These are phyloP conservation scores for Sugiyamaella sp. DNA, from an alignment of 1,139 yeast species.

Conservation along the genomic window DNA sequence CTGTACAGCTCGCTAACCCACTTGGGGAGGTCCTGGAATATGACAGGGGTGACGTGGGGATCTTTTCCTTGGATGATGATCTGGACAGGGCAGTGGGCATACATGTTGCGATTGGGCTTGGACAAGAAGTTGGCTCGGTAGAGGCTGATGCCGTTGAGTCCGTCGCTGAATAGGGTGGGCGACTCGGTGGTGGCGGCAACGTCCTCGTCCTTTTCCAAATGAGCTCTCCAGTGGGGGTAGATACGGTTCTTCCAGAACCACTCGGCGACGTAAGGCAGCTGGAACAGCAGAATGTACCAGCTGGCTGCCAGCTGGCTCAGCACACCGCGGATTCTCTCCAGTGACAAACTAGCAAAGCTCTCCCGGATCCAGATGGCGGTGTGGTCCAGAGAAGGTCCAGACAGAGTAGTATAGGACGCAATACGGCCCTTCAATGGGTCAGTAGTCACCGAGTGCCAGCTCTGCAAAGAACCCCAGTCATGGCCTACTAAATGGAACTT, in stretches of 20 bases:
- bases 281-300: slow-evolving; percentile 15
- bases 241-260: slow-evolving; percentile 9
- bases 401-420: slow-evolving; percentile 9
- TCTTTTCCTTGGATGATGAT: slow-evolving; percentile 8
- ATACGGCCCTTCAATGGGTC: slow-evolving; percentile 11
- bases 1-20: slow-evolving; percentile 14
- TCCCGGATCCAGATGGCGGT: slow-evolving; percentile 5
- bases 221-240: background rate
- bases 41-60: background rate
- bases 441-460: slow-evolving; percentile 16
- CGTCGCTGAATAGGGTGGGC: slow-evolving; percentile 12
- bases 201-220: slow-evolving; percentile 11
- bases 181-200: slow-evolving; percentile 5
- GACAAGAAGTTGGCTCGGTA: slow-evolving; percentile 11
- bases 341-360: slow-evolving; percentile 5
- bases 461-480: slow-evolving; percentile 17
- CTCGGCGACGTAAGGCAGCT: slow-evolving; percentile 13
- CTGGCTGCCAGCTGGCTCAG: background rate
- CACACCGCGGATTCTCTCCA: background rate
- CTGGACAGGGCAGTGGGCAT: slow-evolving; percentile 16
- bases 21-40: slow-evolving; percentile 3
- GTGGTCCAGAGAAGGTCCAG: slow-evolving; percentile 15
- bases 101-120: background rate
- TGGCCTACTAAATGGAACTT: slow-evolving; percentile 17
- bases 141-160: slow-evolving; percentile 10